A percentile compares a stretch with the other conserved stretches of the same genome.
phyloP scores from a whole-genome alignment of 1,284 basidiomycete species.

The Phellinidium pouzarii region DNA sequence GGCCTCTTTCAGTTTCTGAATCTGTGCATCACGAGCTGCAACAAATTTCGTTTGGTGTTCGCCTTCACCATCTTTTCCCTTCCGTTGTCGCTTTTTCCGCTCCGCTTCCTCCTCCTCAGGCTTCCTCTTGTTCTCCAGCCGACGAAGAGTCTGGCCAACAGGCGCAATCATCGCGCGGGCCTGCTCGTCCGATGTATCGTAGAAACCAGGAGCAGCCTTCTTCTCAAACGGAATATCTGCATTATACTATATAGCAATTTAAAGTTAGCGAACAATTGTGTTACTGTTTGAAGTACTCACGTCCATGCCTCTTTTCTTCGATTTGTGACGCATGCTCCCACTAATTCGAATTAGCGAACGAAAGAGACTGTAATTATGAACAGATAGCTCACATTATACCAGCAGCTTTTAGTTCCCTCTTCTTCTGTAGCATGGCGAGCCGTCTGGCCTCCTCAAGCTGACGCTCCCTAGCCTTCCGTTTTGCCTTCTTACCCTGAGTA shows the following conservation, averaged over 20 bases:
- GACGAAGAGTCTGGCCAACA: constrained; percentile 84
- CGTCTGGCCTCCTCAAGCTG: constrained; percentile 94
- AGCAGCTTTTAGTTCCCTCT: constrained; percentile 94
- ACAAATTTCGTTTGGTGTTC: constrained; percentile 86
- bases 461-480: constrained; percentile 94
- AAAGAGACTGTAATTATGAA: too few relatives aligned
- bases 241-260: constrained; percentile 66
- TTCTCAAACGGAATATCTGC: constrained; percentile 99
- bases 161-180: constrained; percentile 85
- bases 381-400: constrained; percentile 78
- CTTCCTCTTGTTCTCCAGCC: constrained; percentile 89
- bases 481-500: constrained; percentile 99
- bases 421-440: constrained; percentile 94
- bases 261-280: constrained; percentile 14
- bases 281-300: constrained; percentile 39
- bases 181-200: constrained; percentile 93
- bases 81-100: constrained; percentile 78
- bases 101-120: constrained; percentile 86
- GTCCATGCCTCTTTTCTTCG: constrained; percentile 97
- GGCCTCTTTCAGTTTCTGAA: constrained; percentile 94
- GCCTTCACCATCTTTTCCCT: constrained; percentile 57
- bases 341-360: constrained; percentile 22
- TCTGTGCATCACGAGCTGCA: constrained; percentile 91
- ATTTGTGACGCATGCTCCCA: constrained; percentile 70
- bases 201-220: constrained; percentile 92